phyloP scores from a whole-genome alignment of 345 rosid genomes.

The Barbarea vulgaris region DNA sequence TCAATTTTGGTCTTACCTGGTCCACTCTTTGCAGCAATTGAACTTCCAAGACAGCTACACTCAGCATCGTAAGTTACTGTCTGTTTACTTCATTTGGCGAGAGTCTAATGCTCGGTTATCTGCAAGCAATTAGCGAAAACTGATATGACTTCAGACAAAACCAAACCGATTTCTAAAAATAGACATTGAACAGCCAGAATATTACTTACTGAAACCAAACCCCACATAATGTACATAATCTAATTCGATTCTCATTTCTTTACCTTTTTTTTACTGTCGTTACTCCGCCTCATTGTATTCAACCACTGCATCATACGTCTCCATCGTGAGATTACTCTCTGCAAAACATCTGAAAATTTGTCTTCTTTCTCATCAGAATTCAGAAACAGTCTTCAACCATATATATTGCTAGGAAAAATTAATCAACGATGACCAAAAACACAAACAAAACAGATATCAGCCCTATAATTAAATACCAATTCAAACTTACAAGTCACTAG shows the following conservation, averaged over 20 bases:
- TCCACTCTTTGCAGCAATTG: background rate
- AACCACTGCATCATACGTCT: slow-evolving; percentile 69
- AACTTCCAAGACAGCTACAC: slow-evolving; percentile 2
- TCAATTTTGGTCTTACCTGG: background rate
- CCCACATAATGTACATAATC: background rate
- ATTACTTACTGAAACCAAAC: background rate
- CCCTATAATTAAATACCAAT: background rate
- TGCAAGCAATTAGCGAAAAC: background rate
- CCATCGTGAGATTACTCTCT: slow-evolving; percentile 59
- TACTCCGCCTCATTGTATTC: slow-evolving; percentile 45
- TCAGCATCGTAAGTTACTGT: background rate
- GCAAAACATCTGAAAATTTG: slow-evolving; percentile 59
- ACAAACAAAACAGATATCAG: background rate
- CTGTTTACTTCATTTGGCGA: background rate
- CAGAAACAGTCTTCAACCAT: slow-evolving; percentile 4
- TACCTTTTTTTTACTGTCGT: slow-evolving; percentile 10
- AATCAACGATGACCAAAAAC: background rate
- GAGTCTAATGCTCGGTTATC: background rate
- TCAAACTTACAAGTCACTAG: background rate
- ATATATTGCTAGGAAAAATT: background rate
- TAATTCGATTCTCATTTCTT: background rate
- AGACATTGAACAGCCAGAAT: background rate
- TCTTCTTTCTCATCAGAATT: slow-evolving; percentile 21
- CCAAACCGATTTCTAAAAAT: background rate
- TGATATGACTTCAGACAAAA: background rate